Conservation (phyloP, 257 asterid genomes). For the Salvia miltiorrhiza region DNA sequence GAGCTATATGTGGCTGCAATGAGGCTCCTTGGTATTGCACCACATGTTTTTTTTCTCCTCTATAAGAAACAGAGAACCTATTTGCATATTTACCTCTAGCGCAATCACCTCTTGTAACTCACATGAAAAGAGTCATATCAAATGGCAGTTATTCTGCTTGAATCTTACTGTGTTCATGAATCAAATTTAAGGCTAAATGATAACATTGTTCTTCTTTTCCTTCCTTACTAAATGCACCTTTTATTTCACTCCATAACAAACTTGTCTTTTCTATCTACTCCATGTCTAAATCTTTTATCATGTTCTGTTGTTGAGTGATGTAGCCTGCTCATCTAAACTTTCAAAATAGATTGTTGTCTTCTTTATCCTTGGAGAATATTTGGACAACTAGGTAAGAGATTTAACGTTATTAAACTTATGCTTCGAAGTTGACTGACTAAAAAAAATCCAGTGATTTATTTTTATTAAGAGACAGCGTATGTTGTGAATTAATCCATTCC, state of each 20-base stretch:
- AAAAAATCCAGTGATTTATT: neutral
- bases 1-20: too few species aligned
- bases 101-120: too few species aligned
- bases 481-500: neutral
- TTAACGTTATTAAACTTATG: neutral
- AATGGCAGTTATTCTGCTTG: too few species aligned
- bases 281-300: neutral
- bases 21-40: too few species aligned
- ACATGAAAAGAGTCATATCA: too few species aligned
- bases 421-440: neutral
- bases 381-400: neutral
- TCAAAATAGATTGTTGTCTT: neutral
- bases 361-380: neutral
- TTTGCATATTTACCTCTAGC: too few species aligned
- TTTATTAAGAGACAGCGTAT: constrained; percentile 10
- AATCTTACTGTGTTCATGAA: too few species aligned
- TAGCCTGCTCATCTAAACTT: neutral
- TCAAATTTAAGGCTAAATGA: too few species aligned
- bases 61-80: too few species aligned
- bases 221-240: too few species aligned
- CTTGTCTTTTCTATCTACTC: neutral
- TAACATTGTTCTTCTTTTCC: too few species aligned
- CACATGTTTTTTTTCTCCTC: too few species aligned
- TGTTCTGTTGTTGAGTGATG: neutral
- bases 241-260: neutral